Conservation (phyloP, 805 yeast species). For the Saccharomyces jurei region DNA sequence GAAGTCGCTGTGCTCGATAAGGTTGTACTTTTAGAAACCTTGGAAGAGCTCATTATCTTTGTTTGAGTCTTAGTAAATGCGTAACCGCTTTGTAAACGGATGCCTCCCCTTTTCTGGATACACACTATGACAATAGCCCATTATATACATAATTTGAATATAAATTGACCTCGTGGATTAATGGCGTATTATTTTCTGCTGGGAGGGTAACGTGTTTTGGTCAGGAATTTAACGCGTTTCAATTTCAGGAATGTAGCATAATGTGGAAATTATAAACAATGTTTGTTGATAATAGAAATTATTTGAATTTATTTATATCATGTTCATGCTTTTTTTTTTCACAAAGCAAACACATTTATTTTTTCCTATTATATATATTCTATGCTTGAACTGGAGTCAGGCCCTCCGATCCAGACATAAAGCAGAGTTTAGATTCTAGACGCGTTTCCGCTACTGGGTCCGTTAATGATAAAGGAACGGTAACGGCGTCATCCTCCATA, state of each 20-base stretch:
- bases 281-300: background rate
- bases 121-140: background rate
- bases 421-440: background rate
- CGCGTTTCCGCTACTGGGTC: background rate
- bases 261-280: background rate
- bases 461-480: background rate
- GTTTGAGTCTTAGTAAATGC: background rate
- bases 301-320: background rate
- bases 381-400: background rate
- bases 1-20: slow-evolving; percentile 1
- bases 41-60: background rate
- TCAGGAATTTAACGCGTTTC: background rate
- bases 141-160: background rate
- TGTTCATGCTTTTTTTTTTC: background rate
- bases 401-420: background rate
- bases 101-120: background rate
- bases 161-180: background rate
- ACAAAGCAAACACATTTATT: background rate
- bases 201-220: background rate
- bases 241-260: background rate
- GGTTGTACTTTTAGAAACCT: background rate
- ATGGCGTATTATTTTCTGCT: background rate
- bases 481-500: background rate
- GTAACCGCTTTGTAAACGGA: background rate
- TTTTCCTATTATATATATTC: background rate